Evolutionary conservation across 148 eudicot genomes (phyloP).

Genomic region (Talinum fruticosum): DNA sequence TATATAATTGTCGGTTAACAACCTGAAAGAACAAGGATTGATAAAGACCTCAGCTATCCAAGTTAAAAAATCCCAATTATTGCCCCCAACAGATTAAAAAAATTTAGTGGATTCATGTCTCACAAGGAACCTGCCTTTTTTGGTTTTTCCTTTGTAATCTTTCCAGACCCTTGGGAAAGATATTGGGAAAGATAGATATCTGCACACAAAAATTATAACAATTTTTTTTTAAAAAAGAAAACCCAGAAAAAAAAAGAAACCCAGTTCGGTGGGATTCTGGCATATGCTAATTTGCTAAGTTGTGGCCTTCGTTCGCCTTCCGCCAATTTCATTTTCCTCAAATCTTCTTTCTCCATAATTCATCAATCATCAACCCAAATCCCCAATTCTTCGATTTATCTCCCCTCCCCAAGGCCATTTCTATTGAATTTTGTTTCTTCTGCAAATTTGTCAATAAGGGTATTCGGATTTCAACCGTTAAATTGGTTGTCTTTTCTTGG

Average conservation of each 20-base stretch:
- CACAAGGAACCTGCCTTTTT: constrained; percentile 29
- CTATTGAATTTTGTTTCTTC: neutral
- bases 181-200: too few relatives aligned
- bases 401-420: neutral
- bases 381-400: neutral
- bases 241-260: constrained; percentile 2
- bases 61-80: constrained; percentile 17
- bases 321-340: constrained; percentile 34
- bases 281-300: constrained; percentile 36
- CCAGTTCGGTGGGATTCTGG: constrained; percentile 27
- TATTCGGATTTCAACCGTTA: constrained; percentile 22
- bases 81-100: constrained; percentile 14
- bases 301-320: constrained; percentile 35
- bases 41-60: neutral
- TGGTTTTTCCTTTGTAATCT: neutral
- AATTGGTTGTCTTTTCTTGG: constrained; percentile 6
- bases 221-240: neutral
- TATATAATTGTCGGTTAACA: constrained; percentile 10
- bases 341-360: constrained; percentile 12
- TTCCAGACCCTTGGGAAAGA: constrained; percentile 7
- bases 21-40: neutral
- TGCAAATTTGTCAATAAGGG: neutral
- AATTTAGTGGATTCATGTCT: neutral
- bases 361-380: constrained; percentile 2
- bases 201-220: neutral